A percentile compares a stretch with the other conserved stretches of the same genome.
Conservation (phyloP, 441 rosid genomes). For the Cnidoscolus chayamansa region DNA sequence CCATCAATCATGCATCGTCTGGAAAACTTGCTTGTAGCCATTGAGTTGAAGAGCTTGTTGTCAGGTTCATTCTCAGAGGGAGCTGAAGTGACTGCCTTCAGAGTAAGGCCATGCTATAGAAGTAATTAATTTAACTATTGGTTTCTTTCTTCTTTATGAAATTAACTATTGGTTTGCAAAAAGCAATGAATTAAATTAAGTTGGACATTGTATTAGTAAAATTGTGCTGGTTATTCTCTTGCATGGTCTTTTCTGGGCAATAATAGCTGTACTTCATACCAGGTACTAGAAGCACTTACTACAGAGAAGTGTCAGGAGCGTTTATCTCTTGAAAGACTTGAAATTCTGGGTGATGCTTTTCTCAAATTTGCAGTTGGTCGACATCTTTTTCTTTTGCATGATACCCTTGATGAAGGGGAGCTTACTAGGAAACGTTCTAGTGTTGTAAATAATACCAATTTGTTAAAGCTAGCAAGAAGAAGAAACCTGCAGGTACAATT, state of each 20-base stretch:
- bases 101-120: slow-evolving; percentile 44
- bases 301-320: slow-evolving; percentile 98
- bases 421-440: slow-evolving; percentile 87
- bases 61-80: slow-evolving; percentile 72
- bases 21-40: slow-evolving; percentile 90
- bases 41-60: slow-evolving; percentile 69
- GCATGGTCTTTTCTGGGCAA: slow-evolving; percentile 16
- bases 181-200: slow-evolving; percentile 8
- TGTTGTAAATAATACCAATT: slow-evolving; percentile 71
- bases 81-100: slow-evolving; percentile 62
- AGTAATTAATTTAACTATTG: slow-evolving; percentile 16
- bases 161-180: slow-evolving; percentile 24
- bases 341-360: slow-evolving; percentile 90
- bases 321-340: slow-evolving; percentile 93
- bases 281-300: slow-evolving; percentile 94
- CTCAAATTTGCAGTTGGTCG: slow-evolving; percentile 90
- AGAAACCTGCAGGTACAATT: slow-evolving; percentile 69
- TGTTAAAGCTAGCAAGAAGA: slow-evolving; percentile 61
- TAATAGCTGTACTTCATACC: slow-evolving; percentile 31
- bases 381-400: slow-evolving; percentile 71
- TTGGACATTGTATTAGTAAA: slow-evolving; percentile 19
- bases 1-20: slow-evolving; percentile 95
- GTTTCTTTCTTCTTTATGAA: too few species aligned
- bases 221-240: background rate
- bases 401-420: slow-evolving; percentile 81